Percentiles rank a stretch among this genome's conserved stretches.
phyloP scores from a whole-genome alignment of 2,329 filamentous ascomycete genomes.

The Cadophora sp. region DNA sequence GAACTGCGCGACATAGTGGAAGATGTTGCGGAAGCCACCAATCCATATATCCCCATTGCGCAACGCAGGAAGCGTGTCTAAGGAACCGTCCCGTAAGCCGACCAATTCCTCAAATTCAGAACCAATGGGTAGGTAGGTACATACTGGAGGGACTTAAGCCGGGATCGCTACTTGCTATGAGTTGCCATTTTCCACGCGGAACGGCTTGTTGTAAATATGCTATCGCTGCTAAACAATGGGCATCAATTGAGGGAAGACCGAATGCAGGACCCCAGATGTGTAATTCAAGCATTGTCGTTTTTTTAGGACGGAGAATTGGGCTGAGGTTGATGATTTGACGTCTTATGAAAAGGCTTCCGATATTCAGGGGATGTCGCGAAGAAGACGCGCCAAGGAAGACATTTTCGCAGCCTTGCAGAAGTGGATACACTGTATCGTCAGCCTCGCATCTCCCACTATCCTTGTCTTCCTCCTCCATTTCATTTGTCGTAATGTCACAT shows the following conservation, averaged over 20 bases:
- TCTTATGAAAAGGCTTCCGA: neutral
- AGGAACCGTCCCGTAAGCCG: slow-evolving; percentile 17
- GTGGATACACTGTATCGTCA: neutral
- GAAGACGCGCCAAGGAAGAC: neutral
- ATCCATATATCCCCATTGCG: slow-evolving; percentile 60
- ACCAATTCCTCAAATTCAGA: neutral
- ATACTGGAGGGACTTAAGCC: slow-evolving; percentile 73
- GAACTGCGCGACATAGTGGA: slow-evolving; percentile 53
- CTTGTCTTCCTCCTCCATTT: too few species aligned
- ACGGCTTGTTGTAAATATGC: slow-evolving; percentile 74
- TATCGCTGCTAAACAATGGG: slow-evolving; percentile 86
- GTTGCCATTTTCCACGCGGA: slow-evolving; percentile 66
- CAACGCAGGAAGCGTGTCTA: slow-evolving; percentile 64
- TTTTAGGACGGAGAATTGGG: neutral
- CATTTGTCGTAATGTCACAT: neutral
- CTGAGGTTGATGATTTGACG: neutral
- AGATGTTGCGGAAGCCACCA: slow-evolving; percentile 59
- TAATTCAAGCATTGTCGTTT: slow-evolving; percentile 67
- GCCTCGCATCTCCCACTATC: slow-evolving; percentile 8
- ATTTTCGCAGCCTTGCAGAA: slow-evolving; percentile 8
- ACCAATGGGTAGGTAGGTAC: slow-evolving; percentile 45
- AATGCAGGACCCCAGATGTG: slow-evolving; percentile 93
- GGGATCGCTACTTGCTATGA: slow-evolving; percentile 77
- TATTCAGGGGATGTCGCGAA: slow-evolving; percentile 1
- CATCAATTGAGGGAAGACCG: slow-evolving; percentile 85